Base-by-base conservation (phyloP, 1,139 yeast species). In the Saccharomyces hybrid region DNA sequence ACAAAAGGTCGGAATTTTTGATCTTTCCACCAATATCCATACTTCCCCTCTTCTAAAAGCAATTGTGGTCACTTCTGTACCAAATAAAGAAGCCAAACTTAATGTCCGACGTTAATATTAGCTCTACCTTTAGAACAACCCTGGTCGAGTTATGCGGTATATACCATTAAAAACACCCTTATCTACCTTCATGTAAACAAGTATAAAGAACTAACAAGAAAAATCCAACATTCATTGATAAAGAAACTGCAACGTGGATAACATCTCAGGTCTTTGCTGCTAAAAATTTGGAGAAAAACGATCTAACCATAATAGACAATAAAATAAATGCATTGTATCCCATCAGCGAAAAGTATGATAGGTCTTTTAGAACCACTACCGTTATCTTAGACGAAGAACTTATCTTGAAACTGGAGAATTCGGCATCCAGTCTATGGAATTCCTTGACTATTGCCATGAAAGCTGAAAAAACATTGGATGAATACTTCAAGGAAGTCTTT, bases 361-460 rank as follows among this genome's bases (percentile, higher is more conserved):
- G 59, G 9, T 56, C 62, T 2, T 60, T 64, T 14, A 57, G 62
- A 51, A 47, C 56, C 2, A 52, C 53, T n/a, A 53, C 56, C 5
- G 53, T 60, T 4, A 28, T 49, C 7, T 44, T 61, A 16, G 53
- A 55, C 8, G 60, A 61, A 7, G 64, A 58, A 3, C 14, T 54
- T 1, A 16, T 54, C 23, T 42, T 59, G 16, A 55, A 59, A 16
- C 50, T 65, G 16, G 67, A 64, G 44, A 59, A 61, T 51, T 55
- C 61, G 6, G 59, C 63, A 1, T 57, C 65, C 9, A 57, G 53
- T 23, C 51, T 65, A 8, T 65, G 69, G 69, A 65, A 64, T 53
- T 49, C 64, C 8, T 42, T 60, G 8, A 49, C 59, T 1, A 51
- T 65, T 5, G 51, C 58, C 13, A 28, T 56, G 26, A 63, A 58